Base-by-base conservation (phyloP, 331 rosid species). In the Acacia concinna region DNA sequence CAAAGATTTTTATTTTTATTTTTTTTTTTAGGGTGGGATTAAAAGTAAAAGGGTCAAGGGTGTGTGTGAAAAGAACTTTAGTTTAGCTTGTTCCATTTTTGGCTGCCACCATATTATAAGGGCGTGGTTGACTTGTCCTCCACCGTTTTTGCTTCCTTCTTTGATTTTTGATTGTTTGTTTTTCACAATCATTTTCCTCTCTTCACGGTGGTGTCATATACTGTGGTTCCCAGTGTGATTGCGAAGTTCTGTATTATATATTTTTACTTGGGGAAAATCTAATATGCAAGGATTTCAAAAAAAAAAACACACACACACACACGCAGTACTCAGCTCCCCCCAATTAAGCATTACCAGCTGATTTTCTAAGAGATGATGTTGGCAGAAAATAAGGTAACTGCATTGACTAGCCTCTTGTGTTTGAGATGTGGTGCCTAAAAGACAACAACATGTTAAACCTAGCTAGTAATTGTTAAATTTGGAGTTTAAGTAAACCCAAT, bases 91-190 rank as follows among this genome's bases (percentile, higher is more conserved):
- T 73, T 74, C 68, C 87, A 79, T 37, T 71, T 38, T 60, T 4
- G 67, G n/a, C 32, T 25, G 35, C 34, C 15, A 8, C 20, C 23
- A 25, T 72, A 51, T 66, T 27, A 49, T 14, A 62, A 80, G 51
- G 73, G 9, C 60, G 21, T 67, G 78, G 27, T 67, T 81, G 85
- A 81, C 80, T 57, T 56, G 60, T 56, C 75, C 18, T 75, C 63
- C 5, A 62, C 46, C 21, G 27, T 54, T 27, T 43, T 59, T 59
- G 43, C 63, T 63, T 71, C 64, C 23, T 56, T 41, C 30, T 72
- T 35, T 41, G 78, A 67, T 76, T 66, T 57, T 65, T 71, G 11
- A 38, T 65, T 65, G n/a, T n/a, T n/a, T n/a, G n/a, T n/a, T n/a
- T n/a, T n/a, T n/a, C n/a, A 64, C 70, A 59, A 44, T 30, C 68